Conservation (phyloP, 208 protist species). For the Crithidia bombi region DNA sequence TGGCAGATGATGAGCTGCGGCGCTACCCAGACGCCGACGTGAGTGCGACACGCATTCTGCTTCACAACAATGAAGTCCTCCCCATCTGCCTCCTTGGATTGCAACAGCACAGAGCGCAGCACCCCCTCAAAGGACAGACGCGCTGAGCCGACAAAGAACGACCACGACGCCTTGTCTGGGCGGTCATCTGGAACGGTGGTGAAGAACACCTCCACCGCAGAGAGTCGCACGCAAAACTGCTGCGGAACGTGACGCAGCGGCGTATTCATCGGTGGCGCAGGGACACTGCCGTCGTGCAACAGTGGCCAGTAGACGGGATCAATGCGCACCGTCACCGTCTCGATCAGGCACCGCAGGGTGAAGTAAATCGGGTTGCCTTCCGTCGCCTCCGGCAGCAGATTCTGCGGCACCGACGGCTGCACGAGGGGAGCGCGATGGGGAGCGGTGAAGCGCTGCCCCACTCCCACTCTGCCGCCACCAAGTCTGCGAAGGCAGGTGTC, state of each 20-base stretch:
- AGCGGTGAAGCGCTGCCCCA: conserved; percentile 20
- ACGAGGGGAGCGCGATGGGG: conserved; percentile 12
- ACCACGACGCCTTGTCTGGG: conserved; percentile 39
- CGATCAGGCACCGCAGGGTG: conserved; percentile 17
- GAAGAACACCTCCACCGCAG: conserved; percentile 21
- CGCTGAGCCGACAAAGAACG: conserved; percentile 48
- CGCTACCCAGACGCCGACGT: conserved; percentile 39
- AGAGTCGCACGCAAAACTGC: conserved; percentile 12
- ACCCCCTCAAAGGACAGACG: conserved; percentile 47
- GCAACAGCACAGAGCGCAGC: conserved; percentile 56
- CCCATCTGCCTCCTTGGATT: conserved; percentile 30
- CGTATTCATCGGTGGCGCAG: conserved; percentile 15
- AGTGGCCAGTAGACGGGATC: conserved; percentile 35
- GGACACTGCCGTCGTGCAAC: conserved; percentile 24
- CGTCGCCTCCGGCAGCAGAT: conserved; percentile 3
- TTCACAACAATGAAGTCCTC: conserved; percentile 63
- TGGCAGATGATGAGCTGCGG: conserved; percentile 51
- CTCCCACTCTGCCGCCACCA: conserved; percentile 30
- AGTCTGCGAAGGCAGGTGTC: not conserved
- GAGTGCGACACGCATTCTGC: conserved; percentile 58
- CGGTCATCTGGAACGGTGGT: conserved; percentile 29
- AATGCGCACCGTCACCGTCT: conserved; percentile 9
- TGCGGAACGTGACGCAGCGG: conserved; percentile 25
- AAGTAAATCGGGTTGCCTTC: conserved; percentile 21
- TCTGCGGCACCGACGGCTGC: conserved; percentile 15